phyloP scores from a whole-genome alignment of 2,329 filamentous ascomycete genomes.

The Exserohilum turcica region DNA sequence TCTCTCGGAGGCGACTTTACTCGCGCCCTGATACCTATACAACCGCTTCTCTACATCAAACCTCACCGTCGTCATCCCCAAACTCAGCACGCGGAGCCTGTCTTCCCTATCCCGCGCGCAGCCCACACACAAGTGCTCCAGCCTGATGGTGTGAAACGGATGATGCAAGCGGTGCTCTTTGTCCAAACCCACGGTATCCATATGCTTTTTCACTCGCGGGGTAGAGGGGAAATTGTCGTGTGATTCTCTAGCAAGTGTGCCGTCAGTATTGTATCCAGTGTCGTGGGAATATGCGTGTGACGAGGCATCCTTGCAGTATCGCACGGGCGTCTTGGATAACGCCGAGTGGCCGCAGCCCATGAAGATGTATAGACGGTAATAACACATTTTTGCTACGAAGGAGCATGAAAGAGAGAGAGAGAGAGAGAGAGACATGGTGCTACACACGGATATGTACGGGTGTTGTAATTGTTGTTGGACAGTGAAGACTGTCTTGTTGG shows the following conservation, averaged over 20 bases:
- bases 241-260: too few species aligned
- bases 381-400: conserved; percentile 55
- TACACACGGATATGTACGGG: background rate
- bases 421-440: background rate
- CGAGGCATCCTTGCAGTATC: conserved; percentile 44
- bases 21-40: conserved; percentile 11
- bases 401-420: too few species aligned
- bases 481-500: background rate
- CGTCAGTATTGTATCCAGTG: too few species aligned
- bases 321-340: conserved; percentile 40
- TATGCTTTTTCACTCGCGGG: background rate
- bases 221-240: too few species aligned
- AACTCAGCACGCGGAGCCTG: conserved; percentile 3
- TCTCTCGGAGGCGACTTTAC: background rate
- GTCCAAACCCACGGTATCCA: background rate
- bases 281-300: too few species aligned
- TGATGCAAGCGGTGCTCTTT: conserved; percentile 6
- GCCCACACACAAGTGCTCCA: background rate
- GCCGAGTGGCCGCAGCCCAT: conserved; percentile 50
- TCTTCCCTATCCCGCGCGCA: conserved; percentile 14
- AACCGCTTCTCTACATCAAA: conserved; percentile 8
- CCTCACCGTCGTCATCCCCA: background rate
- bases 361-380: conserved; percentile 51
- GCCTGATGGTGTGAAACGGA: conserved; percentile 3
- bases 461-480: background rate